These are phyloP conservation scores for Eucalyptus brandiana DNA, from an alignment of 345 rosid species.

Conservation along the genomic window DNA sequence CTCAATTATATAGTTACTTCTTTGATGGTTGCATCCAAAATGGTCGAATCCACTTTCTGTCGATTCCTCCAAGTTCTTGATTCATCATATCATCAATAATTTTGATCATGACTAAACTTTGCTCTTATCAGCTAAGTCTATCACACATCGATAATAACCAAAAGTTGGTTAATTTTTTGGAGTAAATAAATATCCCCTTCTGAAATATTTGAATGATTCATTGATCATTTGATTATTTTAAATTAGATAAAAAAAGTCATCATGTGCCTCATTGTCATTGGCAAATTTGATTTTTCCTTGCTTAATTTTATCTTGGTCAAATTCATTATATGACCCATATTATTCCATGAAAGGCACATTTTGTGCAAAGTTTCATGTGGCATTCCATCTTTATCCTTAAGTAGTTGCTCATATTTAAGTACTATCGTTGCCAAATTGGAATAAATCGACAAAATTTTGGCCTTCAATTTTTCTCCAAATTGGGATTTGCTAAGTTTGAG, in stretches of 20 bases:
- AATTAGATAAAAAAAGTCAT: background rate
- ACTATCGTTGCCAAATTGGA: background rate
- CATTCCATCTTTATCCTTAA: background rate
- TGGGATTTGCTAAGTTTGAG: background rate
- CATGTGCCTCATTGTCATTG: background rate
- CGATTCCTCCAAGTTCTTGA: too few relatives aligned
- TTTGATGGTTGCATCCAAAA: too few relatives aligned
- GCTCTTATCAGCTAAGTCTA: background rate
- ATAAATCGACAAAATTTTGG: background rate
- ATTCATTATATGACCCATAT: too few relatives aligned
- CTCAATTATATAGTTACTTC: too few relatives aligned
- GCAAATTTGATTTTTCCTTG: too few relatives aligned
- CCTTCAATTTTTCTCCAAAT: background rate
- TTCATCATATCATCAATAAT: too few relatives aligned
- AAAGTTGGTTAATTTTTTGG: background rate
- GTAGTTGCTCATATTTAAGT: background rate
- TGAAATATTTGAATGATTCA: too few relatives aligned
- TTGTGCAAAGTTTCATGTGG: background rate
- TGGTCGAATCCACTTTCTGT: too few relatives aligned
- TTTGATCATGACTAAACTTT: too few relatives aligned
- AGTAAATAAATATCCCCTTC: too few relatives aligned
- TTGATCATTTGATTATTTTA: too few relatives aligned
- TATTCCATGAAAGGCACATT: background rate
- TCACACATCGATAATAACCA: background rate
- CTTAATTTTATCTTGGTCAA: background rate